These are phyloP conservation scores for Fusarium sp. DNA, from an alignment of 2,329 filamentous ascomycete species.

Conservation along the genomic window DNA sequence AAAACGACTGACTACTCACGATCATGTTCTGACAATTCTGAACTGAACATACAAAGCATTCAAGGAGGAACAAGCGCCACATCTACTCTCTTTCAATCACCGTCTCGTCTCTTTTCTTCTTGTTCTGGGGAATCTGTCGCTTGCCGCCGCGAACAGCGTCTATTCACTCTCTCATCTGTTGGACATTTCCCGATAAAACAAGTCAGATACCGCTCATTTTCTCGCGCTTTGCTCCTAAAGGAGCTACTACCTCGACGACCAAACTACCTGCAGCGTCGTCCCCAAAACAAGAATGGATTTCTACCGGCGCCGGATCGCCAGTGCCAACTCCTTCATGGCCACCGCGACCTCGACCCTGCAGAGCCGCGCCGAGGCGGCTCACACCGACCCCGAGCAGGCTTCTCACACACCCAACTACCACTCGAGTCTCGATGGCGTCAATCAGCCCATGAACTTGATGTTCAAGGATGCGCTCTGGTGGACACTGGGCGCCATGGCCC, in stretches of 20 bases:
- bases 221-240: constrained; percentile 12
- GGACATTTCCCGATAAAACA: constrained; percentile 16
- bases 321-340: constrained; percentile 43
- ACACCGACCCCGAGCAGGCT: constrained; percentile 48
- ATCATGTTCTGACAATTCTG: constrained; percentile 39
- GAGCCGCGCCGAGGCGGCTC: constrained; percentile 41
- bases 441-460: constrained; percentile 64
- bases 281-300: constrained; percentile 47
- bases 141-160: constrained; percentile 13
- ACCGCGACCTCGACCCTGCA: constrained; percentile 48
- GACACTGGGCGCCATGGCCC: constrained; percentile 63
- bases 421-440: constrained; percentile 65
- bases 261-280: neutral
- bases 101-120: constrained; percentile 18
- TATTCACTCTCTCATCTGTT: constrained; percentile 20
- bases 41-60: constrained; percentile 24
- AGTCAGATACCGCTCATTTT: constrained; percentile 20
- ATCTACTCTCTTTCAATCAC: constrained; percentile 34
- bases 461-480: constrained; percentile 67
- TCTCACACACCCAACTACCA: constrained; percentile 64
- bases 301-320: constrained; percentile 45
- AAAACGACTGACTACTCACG: constrained; percentile 13
- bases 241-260: constrained; percentile 23
- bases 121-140: constrained; percentile 16
- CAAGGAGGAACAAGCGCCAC: constrained; percentile 34